Percentiles rank a stretch among this genome's conserved stretches.
Conservation (phyloP, 495 filamentous ascomycete species). For the Penicillium steckii region DNA sequence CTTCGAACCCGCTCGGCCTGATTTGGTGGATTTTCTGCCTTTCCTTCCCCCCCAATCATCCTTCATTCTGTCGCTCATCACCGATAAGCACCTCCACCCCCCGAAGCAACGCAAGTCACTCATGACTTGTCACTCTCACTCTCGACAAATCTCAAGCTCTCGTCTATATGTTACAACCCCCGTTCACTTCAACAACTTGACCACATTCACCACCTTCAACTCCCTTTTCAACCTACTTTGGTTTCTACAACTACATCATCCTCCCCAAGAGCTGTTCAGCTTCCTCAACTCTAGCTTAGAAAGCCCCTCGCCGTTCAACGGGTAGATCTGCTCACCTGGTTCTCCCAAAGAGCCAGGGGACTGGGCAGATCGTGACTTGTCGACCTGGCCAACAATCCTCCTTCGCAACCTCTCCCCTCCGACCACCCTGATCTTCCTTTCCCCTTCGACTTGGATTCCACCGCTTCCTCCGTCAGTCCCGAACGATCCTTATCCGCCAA, state of each 20-base stretch:
- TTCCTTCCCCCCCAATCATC: no score
- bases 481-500: conserved; percentile 9
- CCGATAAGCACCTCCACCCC: no score
- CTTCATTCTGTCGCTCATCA: no score
- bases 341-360: conserved; percentile 48
- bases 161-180: no score
- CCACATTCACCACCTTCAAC: not conserved
- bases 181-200: no score
- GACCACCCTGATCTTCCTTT: conserved; percentile 54
- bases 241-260: not conserved
- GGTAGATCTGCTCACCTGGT: conserved; percentile 52
- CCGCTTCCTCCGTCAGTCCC: conserved; percentile 19
- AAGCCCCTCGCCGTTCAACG: not conserved
- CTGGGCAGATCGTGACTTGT: conserved; percentile 48
- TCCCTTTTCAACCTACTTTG: not conserved
- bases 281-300: not conserved
- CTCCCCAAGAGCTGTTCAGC: not conserved
- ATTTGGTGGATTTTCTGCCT: no score
- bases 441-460: conserved; percentile 27
- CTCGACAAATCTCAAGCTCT: no score
- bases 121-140: no score
- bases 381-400: conserved; percentile 65
- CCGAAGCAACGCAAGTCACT: no score
- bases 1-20: no score
- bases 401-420: conserved; percentile 54